These are phyloP conservation scores for Pezicula radicicola DNA, from an alignment of 2,329 filamentous ascomycete species.

Conservation along the genomic window DNA sequence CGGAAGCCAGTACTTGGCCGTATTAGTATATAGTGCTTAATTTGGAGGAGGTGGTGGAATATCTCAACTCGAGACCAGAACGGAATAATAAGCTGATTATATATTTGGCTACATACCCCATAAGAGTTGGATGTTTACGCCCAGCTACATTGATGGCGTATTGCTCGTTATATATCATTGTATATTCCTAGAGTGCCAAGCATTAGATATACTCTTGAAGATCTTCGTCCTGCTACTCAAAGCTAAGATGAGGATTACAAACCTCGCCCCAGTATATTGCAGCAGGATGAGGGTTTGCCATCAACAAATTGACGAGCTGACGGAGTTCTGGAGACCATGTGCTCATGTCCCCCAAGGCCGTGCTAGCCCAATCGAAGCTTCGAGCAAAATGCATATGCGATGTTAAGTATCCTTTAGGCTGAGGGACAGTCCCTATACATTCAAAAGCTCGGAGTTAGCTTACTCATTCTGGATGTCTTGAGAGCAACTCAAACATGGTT, in stretches of 20 bases:
- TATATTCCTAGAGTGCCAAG: slow-evolving; percentile 37
- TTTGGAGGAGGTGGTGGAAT: too few relatives aligned
- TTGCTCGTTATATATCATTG: slow-evolving; percentile 69
- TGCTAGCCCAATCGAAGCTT: slow-evolving; percentile 68
- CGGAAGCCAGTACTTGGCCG: slow-evolving; percentile 23
- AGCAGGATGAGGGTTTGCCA: slow-evolving; percentile 71
- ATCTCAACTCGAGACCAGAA: too few relatives aligned
- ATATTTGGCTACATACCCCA: slow-evolving; percentile 36
- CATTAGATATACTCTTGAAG: neutral
- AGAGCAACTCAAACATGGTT: too few relatives aligned
- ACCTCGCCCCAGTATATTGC: slow-evolving; percentile 74
- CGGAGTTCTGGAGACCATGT: slow-evolving; percentile 69
- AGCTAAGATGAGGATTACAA: neutral
- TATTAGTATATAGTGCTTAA: too few relatives aligned
- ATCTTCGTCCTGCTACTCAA: neutral
- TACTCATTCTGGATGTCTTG: neutral
- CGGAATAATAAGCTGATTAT: too few relatives aligned
- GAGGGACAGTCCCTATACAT: slow-evolving; percentile 59
- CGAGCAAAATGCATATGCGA: slow-evolving; percentile 70
- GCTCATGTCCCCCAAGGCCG: slow-evolving; percentile 71
- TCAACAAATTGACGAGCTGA: slow-evolving; percentile 75
- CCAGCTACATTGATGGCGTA: slow-evolving; percentile 69
- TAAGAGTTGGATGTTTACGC: slow-evolving; percentile 70
- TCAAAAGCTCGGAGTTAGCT: slow-evolving; percentile 54
- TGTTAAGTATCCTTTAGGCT: slow-evolving; percentile 57